phyloP scores from a whole-genome alignment of 768 basidiomycete genomes.

The Termitomyces sp. region DNA sequence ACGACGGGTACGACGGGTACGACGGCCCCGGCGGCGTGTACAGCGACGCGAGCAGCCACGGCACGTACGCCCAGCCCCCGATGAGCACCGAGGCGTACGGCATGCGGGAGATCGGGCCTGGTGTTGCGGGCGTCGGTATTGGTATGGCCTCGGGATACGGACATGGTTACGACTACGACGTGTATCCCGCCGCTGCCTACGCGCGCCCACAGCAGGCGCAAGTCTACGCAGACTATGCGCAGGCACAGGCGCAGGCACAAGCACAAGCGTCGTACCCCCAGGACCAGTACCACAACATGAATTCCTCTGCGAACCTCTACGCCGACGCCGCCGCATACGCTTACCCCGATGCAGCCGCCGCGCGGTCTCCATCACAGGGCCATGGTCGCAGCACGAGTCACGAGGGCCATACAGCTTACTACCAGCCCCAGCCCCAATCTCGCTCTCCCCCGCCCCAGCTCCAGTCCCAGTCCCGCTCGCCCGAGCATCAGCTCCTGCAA shows the following conservation, averaged over 20 bases:
- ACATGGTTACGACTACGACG: too few species aligned
- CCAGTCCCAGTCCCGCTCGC: background rate
- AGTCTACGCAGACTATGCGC: too few species aligned
- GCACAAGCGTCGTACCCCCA: too few species aligned
- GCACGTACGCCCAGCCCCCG: background rate
- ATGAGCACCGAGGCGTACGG: background rate
- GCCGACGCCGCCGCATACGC: background rate
- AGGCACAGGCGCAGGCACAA: too few species aligned
- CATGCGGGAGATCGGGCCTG: background rate
- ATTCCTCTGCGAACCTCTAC: background rate
- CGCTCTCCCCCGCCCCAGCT: background rate
- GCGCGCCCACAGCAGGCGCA: too few species aligned
- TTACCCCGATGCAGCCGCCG: background rate
- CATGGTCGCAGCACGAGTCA: background rate
- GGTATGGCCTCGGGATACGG: too few species aligned
- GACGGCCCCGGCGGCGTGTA: background rate
- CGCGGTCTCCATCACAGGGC: background rate
- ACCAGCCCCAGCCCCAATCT: background rate
- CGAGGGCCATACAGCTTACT: background rate
- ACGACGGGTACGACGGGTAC: slow-evolving; percentile 27
- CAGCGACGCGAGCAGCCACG: background rate
- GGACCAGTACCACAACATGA: too few species aligned
- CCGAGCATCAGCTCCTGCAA: background rate
- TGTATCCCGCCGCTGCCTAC: too few species aligned
- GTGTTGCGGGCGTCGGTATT: background rate